A percentile compares a stretch with the other conserved stretches of the same genome.
Evolutionary conservation across 75 land plant genomes (phyloP).

Genomic region (Selaginella tamariscina): DNA sequence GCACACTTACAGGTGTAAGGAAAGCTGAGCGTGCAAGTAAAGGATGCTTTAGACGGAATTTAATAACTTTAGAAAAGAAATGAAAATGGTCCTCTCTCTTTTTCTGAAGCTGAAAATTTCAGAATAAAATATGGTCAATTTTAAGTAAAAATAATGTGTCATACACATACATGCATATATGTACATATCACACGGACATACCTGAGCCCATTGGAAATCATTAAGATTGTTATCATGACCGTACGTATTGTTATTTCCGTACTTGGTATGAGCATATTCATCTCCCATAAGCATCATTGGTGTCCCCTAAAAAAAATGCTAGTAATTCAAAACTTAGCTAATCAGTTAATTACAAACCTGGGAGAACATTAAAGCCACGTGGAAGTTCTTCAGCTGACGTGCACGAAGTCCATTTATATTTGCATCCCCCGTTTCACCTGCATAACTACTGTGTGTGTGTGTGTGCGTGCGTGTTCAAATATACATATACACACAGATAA

Average conservation of each 20-base stretch:
- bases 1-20: slow-evolving; percentile 51
- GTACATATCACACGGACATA: slow-evolving; percentile 14
- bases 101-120: slow-evolving; percentile 66
- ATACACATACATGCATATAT: too few relatives aligned
- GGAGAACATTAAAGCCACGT: slow-evolving; percentile 79
- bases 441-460: not conserved
- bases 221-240: slow-evolving; percentile 81
- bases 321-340: not conserved
- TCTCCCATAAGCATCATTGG: slow-evolving; percentile 99
- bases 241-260: slow-evolving; percentile 94
- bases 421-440: slow-evolving; percentile 69
- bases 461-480: too few relatives aligned
- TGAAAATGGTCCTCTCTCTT: slow-evolving; percentile 43
- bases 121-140: not conserved
- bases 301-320: slow-evolving; percentile 50
- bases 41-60: slow-evolving; percentile 48
- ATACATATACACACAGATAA: too few relatives aligned
- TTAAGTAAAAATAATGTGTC: not conserved
- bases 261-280: slow-evolving; percentile 96
- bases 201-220: slow-evolving; percentile 82
- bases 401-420: slow-evolving; percentile 50
- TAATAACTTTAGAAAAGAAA: slow-evolving; percentile 61
- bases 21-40: slow-evolving; percentile 53
- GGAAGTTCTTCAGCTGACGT: slow-evolving; percentile 95
- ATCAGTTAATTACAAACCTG: slow-evolving; percentile 33